phyloP scores from a whole-genome alignment of 352 stramenopile genomes.

The Phytophthora cajani region DNA sequence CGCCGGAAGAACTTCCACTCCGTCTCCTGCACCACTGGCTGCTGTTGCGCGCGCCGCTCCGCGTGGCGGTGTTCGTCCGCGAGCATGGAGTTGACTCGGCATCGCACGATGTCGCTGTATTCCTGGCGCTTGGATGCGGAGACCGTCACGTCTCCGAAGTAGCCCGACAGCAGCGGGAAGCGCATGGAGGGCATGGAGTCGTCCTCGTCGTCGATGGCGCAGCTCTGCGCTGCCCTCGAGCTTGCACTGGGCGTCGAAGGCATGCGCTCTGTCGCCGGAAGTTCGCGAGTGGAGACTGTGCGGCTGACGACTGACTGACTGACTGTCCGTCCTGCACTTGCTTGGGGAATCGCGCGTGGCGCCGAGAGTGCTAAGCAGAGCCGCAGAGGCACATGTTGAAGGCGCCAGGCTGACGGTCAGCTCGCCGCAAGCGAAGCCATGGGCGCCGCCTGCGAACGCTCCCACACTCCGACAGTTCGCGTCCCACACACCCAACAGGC shows the following conservation, averaged over 20 bases:
- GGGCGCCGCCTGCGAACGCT: neutral
- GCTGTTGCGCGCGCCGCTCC: conserved; percentile 27
- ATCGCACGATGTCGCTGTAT: conserved; percentile 31
- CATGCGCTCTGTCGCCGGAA: conserved; percentile 21
- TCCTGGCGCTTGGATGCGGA: conserved; percentile 38
- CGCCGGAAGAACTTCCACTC: conserved; percentile 57
- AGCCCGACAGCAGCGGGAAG: conserved; percentile 25
- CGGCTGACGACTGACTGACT: neutral
- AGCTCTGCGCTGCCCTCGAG: conserved; percentile 4
- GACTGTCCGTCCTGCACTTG: no score
- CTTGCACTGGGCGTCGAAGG: conserved; percentile 13
- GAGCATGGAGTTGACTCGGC: conserved; percentile 36
- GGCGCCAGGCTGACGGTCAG: no score
- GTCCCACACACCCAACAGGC: conserved; percentile 3
- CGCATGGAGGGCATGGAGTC: conserved; percentile 14
- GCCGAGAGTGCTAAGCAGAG: neutral
- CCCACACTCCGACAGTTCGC: conserved; percentile 18
- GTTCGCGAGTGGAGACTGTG: conserved; percentile 18
- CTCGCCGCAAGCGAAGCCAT: no score
- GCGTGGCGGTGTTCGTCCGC: conserved; percentile 40
- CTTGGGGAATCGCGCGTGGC: conserved; percentile 5
- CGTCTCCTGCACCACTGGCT: conserved; percentile 35
- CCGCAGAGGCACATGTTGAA: no score
- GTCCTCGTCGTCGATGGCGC: conserved; percentile 3
- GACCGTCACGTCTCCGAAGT: conserved; percentile 41